Base-by-base conservation (phyloP, 495 filamentous ascomycete genomes). In the Talaromyces proteolyticus region DNA sequence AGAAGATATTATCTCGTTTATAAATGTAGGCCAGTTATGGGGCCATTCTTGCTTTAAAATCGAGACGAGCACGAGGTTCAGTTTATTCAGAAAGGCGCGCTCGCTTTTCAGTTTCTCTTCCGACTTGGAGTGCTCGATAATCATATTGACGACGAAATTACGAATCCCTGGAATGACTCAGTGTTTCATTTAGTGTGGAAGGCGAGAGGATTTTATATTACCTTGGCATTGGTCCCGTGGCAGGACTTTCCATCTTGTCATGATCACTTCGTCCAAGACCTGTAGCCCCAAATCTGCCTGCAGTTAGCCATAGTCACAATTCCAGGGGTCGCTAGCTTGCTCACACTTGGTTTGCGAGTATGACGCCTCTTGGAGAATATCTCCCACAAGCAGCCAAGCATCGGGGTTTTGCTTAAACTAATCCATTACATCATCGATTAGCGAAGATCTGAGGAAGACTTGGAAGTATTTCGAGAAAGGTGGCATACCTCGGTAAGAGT, bases 11-110 rank as follows among this genome's bases (percentile, higher is more conserved):
- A 99, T 97, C 77, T 99, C 93, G 68, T 96, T 97, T 79, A 97
- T 96, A 67, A 99, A 99, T 6, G 89, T 95, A 7, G 94, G 93
- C 93, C 93, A 99, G 73, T 97, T 93, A 65, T 96, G 92, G n/a
- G 93, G 93, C 93, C 93, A 99, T 67, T 99, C 93, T 69, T 99
- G 93, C 75, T 99, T 99, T 58, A 99, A 71, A 49, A 99, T 93
- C 29, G 89, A 95, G 54, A 99, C 89, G 47, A 99, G 85, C 19
- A 96, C 92, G 46, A 99, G 81, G 55, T 99, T 97, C 41, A 99
- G 80, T 73, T 99, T 97, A 76, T 96, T 97, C 59, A 99, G 67
- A 23, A 99, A 85, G 37, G 89, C 88, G 52, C 87, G 81, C 61
- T 99, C 83, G 47, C 74, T 72, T 56, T 82, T 83, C 34, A 96